Conservation (phyloP, 2,329 filamentous ascomycete species). For the Simplicillium sp. region DNA sequence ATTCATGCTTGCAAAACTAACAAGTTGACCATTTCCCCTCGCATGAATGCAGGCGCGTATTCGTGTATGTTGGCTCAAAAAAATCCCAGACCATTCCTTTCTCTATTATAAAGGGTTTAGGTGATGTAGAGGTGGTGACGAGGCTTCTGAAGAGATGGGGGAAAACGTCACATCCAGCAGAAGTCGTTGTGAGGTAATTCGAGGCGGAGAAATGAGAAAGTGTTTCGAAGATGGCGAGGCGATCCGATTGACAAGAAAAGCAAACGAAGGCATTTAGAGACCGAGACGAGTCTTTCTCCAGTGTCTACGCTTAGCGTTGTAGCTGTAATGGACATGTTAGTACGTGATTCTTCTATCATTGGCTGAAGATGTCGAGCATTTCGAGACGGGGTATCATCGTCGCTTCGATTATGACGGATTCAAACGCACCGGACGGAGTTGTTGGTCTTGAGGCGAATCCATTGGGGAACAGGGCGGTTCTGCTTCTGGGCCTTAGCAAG, state of each 20-base stretch:
- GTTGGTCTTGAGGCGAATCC: constrained; percentile 95
- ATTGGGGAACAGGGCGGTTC: constrained; percentile 99
- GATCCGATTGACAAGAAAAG: constrained; percentile 6
- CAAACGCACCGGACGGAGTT: constrained; percentile 95
- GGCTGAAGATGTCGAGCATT: not conserved
- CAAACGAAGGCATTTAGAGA: constrained; percentile 63
- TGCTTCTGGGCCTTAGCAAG: constrained; percentile 99
- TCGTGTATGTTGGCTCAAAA: no score
- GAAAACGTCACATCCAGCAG: no score
- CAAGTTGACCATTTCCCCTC: no score
- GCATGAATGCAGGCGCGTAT: no score
- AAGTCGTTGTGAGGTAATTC: no score
- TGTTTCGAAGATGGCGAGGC: not conserved
- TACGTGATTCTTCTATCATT: constrained; percentile 9
- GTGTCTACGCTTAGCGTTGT: constrained; percentile 99
- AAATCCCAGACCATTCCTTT: no score
- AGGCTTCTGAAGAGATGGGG: no score
- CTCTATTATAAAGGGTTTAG: no score
- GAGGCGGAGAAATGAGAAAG: no score
- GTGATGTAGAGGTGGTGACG: no score
- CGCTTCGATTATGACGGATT: not conserved
- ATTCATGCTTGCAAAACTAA: no score
- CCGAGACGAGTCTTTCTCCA: constrained; percentile 99
- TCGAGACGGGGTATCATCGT: not conserved
- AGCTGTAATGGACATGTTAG: constrained; percentile 48